phyloP scores from a whole-genome alignment of 1,139 yeast genomes.

The Geotrichum restrictum region DNA sequence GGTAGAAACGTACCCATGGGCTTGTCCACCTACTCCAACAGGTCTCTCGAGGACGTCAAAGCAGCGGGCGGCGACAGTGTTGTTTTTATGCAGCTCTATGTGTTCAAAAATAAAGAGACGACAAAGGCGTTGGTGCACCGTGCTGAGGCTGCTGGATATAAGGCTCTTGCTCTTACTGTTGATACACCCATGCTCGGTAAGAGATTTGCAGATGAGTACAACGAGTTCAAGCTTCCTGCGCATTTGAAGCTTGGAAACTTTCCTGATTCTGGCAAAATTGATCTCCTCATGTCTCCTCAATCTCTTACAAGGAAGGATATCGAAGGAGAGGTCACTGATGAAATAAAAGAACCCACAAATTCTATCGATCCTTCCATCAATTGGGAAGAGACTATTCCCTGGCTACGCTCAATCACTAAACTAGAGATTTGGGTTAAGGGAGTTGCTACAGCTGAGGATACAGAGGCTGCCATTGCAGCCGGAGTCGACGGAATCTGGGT shows the following conservation, averaged over 20 bases:
- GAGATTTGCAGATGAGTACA: slow-evolving; percentile 52
- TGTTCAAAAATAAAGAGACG: slow-evolving; percentile 44
- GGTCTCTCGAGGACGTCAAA: slow-evolving; percentile 36
- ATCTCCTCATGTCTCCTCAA: slow-evolving; percentile 32
- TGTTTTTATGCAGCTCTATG: slow-evolving; percentile 45
- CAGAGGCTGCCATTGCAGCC: slow-evolving; percentile 49
- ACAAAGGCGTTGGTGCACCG: slow-evolving; percentile 45
- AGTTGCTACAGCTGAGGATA: slow-evolving; percentile 52
- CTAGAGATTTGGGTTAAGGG: slow-evolving; percentile 48
- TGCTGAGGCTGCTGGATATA: slow-evolving; percentile 53
- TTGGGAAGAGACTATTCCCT: slow-evolving; percentile 54
- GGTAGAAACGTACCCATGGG: slow-evolving; percentile 38
- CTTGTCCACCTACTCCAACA: slow-evolving; percentile 36
- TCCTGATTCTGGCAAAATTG: slow-evolving; percentile 30
- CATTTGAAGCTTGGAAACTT: slow-evolving; percentile 38
- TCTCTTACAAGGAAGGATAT: slow-evolving; percentile 24
- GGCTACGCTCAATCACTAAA: slow-evolving; percentile 39
- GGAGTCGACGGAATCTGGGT: slow-evolving; percentile 57
- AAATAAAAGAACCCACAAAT: slow-evolving; percentile 29
- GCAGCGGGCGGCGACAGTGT: slow-evolving; percentile 34
- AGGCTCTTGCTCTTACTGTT: slow-evolving; percentile 61
- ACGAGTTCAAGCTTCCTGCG: slow-evolving; percentile 45
- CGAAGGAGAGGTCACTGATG: slow-evolving; percentile 19
- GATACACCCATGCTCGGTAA: slow-evolving; percentile 67
- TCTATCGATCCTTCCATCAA: slow-evolving; percentile 67